Evolutionary conservation across 2,329 filamentous ascomycete genomes (phyloP), one percentile per base, ranked within the genome.

Genomic region (Colletotrichum agaves): DNA sequence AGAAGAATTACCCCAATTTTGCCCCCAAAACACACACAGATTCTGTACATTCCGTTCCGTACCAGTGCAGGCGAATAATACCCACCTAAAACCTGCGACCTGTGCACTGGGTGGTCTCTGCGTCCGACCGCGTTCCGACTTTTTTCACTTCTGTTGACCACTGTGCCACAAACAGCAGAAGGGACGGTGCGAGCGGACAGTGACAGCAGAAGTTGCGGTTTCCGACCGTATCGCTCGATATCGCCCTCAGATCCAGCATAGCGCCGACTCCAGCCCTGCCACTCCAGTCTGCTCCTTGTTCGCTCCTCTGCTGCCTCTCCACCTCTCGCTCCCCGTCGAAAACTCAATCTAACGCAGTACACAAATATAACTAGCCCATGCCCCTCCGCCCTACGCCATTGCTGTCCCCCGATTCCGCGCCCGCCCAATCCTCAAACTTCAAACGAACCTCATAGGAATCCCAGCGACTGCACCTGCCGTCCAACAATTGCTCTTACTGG

Each of bases 121-220:
- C 59, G 52, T 63, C 60, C 46, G 64, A 52, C 50, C 63, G 46
- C 21, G 52, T 63, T 35, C 60, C 64, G 27, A 23, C n/a, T 19
- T 19, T 58, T 58, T 31, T 50, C 47, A 56, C 27, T 44, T 19
- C 27, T 41, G 27, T 35, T 37, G 11, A n/a, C 33, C 43, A 59
- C 56, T 13, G 56, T 59, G 43, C 44, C 31, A 59, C 56, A 47
- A 49, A 12, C n/a, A 46, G 27, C 27, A 59, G 33, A 35, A 33
- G 27, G 8, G 27, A 39, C 56, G 27, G 56, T 59, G 19, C 33
- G 10, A 49, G 56, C 31, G 31, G n/a, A 27, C 41, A 59, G 56
- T 47, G 56, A 41, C 15, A 31, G 23, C 23, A 27, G 27, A 27
- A 27, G 27, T 27, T 53, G 49, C 49, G 23, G 27, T 35, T 33